These are phyloP conservation scores for Rutstroemia sp. DNA, from an alignment of 2,329 filamentous ascomycete species.

Conservation along the genomic window DNA sequence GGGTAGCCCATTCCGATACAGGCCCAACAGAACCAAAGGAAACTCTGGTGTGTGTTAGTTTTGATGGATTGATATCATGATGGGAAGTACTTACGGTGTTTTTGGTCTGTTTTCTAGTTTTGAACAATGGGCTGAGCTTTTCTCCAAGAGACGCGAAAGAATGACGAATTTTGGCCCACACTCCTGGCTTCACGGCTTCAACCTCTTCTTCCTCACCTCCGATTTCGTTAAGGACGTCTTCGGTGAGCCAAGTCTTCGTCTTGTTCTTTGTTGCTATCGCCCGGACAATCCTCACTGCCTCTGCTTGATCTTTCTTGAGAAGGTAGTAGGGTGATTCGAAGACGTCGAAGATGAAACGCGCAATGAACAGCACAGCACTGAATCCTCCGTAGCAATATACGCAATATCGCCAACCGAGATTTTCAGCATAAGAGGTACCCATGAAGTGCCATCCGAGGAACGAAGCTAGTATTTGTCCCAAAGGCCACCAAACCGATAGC, in stretches of 20 bases:
- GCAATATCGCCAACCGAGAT: conserved; percentile 73
- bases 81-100: conserved; percentile 34
- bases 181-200: conserved; percentile 11
- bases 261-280: conserved; percentile 68
- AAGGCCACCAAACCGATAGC: conserved; percentile 80
- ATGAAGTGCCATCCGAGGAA: conserved; percentile 71
- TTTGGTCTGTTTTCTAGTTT: conserved; percentile 41
- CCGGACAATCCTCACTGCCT: conserved; percentile 74
- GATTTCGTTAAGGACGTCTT: conserved; percentile 55
- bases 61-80: too few species aligned
- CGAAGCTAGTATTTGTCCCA: conserved; percentile 69
- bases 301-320: conserved; percentile 68
- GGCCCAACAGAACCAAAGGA: conserved; percentile 75
- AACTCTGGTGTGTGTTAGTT: conserved; percentile 11
- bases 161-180: conserved; percentile 16
- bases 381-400: conserved; percentile 62
- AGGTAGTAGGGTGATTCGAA: conserved; percentile 84
- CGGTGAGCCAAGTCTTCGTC: conserved; percentile 67
- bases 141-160: conserved; percentile 56
- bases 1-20: conserved; percentile 82
- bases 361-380: conserved; percentile 70
- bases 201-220: conserved; percentile 31
- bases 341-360: conserved; percentile 72
- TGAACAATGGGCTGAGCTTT: conserved; percentile 60
- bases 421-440: conserved; percentile 38